Conservation (phyloP, 257 asterid genomes). For the Solanum lignicaule region DNA sequence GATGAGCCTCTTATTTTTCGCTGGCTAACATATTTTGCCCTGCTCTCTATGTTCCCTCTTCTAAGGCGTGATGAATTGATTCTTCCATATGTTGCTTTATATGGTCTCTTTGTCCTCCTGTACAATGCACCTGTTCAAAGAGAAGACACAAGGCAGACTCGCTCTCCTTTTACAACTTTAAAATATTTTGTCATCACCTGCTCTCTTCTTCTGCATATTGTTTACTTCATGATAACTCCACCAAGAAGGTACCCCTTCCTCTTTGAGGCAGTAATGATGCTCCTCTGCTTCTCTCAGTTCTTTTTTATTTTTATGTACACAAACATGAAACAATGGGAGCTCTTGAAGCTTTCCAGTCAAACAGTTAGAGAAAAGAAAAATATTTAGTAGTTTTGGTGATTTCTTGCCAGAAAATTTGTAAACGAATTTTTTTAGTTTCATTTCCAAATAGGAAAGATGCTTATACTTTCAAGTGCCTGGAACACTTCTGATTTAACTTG, state of each 20-base stretch:
- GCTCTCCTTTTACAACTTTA: slow-evolving; percentile 11
- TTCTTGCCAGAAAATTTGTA: background rate
- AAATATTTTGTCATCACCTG: slow-evolving; percentile 30
- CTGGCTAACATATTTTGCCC: slow-evolving; percentile 56
- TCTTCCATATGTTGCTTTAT: slow-evolving; percentile 54
- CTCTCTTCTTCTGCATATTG: slow-evolving; percentile 53
- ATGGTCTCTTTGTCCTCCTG: slow-evolving; percentile 62
- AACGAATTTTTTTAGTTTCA: background rate
- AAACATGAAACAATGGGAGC: slow-evolving; percentile 57
- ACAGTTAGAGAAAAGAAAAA: slow-evolving; percentile 38
- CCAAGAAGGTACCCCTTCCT: slow-evolving; percentile 75
- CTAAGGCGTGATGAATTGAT: slow-evolving; percentile 63
- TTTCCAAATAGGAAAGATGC: background rate
- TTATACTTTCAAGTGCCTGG: background rate
- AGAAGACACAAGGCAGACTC: slow-evolving; percentile 20
- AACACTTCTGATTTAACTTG: background rate
- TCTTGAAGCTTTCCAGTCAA: slow-evolving; percentile 19
- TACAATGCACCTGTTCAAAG: slow-evolving; percentile 51
- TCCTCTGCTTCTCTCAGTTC: slow-evolving; percentile 75
- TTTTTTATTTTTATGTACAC: slow-evolving; percentile 34
- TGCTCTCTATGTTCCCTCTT: slow-evolving; percentile 95
- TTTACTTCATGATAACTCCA: slow-evolving; percentile 60
- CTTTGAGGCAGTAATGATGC: slow-evolving; percentile 83
- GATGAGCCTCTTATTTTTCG: slow-evolving; percentile 63
- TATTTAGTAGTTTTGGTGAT: slow-evolving; percentile 19